Base-by-base conservation (phyloP, 2,329 filamentous ascomycete species). In the Rhexocercosporidium sp. region DNA sequence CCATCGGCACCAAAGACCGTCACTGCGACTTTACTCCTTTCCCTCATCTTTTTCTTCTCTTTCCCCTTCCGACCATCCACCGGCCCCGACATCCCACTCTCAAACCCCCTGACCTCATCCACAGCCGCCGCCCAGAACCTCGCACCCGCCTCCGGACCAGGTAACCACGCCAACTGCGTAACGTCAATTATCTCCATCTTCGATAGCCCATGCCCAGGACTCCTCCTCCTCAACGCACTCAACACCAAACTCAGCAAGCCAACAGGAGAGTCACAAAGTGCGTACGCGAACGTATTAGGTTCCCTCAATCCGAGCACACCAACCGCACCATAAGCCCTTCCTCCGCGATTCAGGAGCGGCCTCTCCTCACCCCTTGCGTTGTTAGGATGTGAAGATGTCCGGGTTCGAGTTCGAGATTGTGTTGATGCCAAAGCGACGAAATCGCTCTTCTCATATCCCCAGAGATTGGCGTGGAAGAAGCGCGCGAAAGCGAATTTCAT, bases 121-220 rank as follows among this genome's bases (percentile, higher is more conserved):
- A 67, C 56, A 2, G 72, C 74, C 29, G 67, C 63, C 20, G 84
- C 81, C 85, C 83, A 87, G 65, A 84, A 90, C 29, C 88, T 80
- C 71, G 90, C 77, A 3, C 83, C 84, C 1, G 83, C 83, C 73
- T 91, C 89, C 0, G 88, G 88, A 0, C 89, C 89, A 0, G 89
- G 88, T 0, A 92, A 77, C 90, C 89, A 92, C 25, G 88, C 85
- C 31, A 91, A 78, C 75, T 87, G 84, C 1, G 87, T 84, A 72
- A 89, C 80, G 20, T 86, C 87, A 66, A 92, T 81, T 27, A 91
- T 80, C 64, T 90, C 86, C 16, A 81, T 79, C 3, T 81, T 78
- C 1, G 81, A 80, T 60, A 87, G 80, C 18, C 79, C 78, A 64
- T 80, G 78, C 5, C 70, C 75, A 0, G 81, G 79, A 2, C 78